Evolutionary conservation across 345 rosid genomes (phyloP).

Genomic region (Conringia planisiliqua): DNA sequence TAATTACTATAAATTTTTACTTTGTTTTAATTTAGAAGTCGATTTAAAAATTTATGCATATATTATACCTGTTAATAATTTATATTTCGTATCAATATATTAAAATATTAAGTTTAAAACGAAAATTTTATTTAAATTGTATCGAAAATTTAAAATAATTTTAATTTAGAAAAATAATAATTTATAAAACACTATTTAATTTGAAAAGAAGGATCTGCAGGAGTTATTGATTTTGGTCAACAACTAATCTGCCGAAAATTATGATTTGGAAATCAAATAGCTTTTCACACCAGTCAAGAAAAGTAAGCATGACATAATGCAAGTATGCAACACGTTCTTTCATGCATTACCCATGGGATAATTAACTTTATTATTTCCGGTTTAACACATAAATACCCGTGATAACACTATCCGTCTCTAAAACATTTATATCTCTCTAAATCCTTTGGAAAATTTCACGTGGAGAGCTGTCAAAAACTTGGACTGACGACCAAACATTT

Average conservation of each 20-base stretch:
- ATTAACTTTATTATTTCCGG: conserved; percentile 16
- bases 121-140: no score
- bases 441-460: neutral
- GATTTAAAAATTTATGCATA: no score
- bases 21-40: no score
- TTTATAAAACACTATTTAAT: neutral
- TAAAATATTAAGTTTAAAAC: no score
- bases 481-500: neutral
- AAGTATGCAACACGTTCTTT: conserved; percentile 27
- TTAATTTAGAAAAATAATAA: neutral
- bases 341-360: conserved; percentile 24
- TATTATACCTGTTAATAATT: no score
- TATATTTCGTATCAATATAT: no score
- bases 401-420: conserved; percentile 13
- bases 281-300: conserved; percentile 16
- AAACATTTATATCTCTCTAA: neutral
- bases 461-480: conserved; percentile 3
- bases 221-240: neutral
- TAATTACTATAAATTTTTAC: no score
- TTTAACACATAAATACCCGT: conserved; percentile 17
- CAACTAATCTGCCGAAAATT: conserved; percentile 16
- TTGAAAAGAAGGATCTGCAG: neutral
- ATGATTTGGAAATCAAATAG: neutral
- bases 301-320: conserved; percentile 20
- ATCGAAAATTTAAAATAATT: no score